phyloP scores from a whole-genome alignment of 352 stramenopile species.

The Phytopythium aichiense region DNA sequence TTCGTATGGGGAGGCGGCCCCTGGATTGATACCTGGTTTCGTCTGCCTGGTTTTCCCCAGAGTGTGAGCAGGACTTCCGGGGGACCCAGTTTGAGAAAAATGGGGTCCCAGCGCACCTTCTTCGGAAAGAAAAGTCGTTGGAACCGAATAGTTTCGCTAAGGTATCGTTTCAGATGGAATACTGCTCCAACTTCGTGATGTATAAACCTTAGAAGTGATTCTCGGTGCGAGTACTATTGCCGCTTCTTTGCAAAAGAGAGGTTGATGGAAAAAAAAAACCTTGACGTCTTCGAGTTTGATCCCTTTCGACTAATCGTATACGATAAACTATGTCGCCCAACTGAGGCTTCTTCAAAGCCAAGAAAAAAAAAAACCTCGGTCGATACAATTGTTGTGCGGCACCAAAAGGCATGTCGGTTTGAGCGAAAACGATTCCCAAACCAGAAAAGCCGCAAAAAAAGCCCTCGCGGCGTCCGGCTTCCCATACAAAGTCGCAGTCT shows the following conservation, averaged over 20 bases:
- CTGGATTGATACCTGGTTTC: conserved; percentile 4
- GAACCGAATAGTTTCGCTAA: background rate
- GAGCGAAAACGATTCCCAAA: background rate
- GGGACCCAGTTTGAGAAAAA: background rate
- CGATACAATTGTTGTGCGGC: too few species aligned
- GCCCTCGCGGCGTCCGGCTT: background rate
- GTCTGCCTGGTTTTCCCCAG: background rate
- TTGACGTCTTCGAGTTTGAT: too few species aligned
- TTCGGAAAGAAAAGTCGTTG: background rate
- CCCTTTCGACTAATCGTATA: background rate
- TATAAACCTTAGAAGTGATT: background rate
- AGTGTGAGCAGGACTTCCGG: background rate
- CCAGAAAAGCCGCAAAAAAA: background rate
- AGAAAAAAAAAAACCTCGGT: background rate
- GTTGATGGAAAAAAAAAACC: background rate
- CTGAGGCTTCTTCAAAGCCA: background rate
- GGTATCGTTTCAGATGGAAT: background rate
- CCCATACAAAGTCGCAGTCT: background rate
- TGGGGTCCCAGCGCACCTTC: background rate
- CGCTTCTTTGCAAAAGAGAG: background rate
- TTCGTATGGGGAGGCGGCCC: conserved; percentile 1
- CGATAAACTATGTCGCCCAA: background rate
- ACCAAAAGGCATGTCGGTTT: conserved; percentile 1
- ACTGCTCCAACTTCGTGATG: too few species aligned
- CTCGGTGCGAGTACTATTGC: background rate